A percentile compares a stretch with the other conserved stretches of the same genome.
Conservation (phyloP, 305 asterid species). For the Ruellia speciosa region DNA sequence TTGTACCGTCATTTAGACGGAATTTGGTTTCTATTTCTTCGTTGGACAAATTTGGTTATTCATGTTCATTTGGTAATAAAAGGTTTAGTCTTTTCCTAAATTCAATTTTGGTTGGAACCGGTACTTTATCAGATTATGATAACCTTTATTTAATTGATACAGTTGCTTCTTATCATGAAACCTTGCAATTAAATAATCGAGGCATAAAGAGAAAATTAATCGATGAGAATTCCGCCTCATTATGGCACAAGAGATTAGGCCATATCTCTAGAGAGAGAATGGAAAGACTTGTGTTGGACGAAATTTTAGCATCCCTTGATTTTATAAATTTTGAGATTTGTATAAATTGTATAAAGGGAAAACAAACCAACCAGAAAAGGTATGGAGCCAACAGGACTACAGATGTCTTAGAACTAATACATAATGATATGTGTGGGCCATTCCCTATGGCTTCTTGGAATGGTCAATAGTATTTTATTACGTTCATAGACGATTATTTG, state of each 20-base stretch:
- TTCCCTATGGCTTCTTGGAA: constrained; percentile 6
- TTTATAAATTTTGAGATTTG: not conserved
- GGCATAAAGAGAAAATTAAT: not conserved
- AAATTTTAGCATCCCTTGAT: constrained; percentile 2
- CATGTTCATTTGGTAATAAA: not conserved
- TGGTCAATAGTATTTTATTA: constrained; percentile 9
- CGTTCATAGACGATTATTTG: constrained; percentile 1
- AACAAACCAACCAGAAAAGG: not conserved
- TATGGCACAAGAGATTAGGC: constrained; percentile 12
- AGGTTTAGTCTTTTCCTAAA: not conserved
- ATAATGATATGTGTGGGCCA: constrained; percentile 7
- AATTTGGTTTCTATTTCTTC: not conserved
- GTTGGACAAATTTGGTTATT: constrained; percentile 2
- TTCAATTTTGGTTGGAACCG: constrained; percentile 3
- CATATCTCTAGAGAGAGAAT: constrained; percentile 11
- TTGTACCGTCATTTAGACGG: constrained; percentile 8
- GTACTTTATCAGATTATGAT: no score
- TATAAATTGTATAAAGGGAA: not conserved
- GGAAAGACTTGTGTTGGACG: not conserved
- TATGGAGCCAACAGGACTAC: not conserved
- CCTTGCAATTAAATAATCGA: not conserved
- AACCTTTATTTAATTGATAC: not conserved
- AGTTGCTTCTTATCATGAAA: not conserved
- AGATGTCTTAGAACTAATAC: constrained; percentile 6
- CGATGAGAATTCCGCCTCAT: no score